Percentiles rank a stretch among this genome's conserved stretches.
Conservation (phyloP, 805 yeast genomes). For the Priceomyces fermenticarens region DNA sequence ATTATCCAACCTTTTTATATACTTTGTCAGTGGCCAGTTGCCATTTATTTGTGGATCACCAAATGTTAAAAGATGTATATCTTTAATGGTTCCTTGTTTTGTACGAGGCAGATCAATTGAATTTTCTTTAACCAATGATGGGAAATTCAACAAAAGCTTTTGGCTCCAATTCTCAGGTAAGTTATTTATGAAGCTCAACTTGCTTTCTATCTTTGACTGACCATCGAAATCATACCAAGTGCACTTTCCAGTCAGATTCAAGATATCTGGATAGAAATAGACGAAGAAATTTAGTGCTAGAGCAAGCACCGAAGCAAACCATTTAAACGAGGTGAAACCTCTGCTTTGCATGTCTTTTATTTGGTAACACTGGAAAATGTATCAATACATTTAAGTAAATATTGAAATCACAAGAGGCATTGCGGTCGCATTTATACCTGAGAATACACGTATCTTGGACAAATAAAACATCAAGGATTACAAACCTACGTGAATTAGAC, state of each 20-base stretch:
- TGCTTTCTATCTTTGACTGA: conserved; percentile 5
- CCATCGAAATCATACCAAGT: conserved; percentile 49
- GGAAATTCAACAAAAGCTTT: conserved; percentile 17
- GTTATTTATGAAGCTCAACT: conserved; percentile 4
- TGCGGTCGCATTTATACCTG: too few relatives aligned
- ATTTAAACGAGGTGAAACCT: conserved; percentile 9
- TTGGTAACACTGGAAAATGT: too few relatives aligned
- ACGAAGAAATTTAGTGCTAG: conserved; percentile 57
- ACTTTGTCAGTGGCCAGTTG: conserved; percentile 66
- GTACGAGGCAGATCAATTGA: not conserved
- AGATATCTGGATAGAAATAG: conserved; percentile 70
- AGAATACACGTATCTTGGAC: too few relatives aligned
- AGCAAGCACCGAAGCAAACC: conserved; percentile 37
- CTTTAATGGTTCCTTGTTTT: conserved; percentile 25
- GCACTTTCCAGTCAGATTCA: conserved; percentile 45
- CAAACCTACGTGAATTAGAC: too few relatives aligned
- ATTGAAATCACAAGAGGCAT: too few relatives aligned
- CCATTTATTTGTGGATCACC: conserved; percentile 99
- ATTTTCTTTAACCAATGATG: conserved; percentile 7
- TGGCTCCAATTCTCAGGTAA: conserved; percentile 12
- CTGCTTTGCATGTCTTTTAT: not conserved
- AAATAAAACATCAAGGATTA: too few relatives aligned
- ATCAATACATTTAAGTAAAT: too few relatives aligned
- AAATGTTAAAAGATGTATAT: conserved; percentile 70
- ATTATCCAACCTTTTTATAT: conserved; percentile 74